Evolutionary conservation across 2,329 filamentous ascomycete genomes (phyloP), one percentile per base, ranked within the genome.

Genomic region (Acrocalymma vagum): DNA sequence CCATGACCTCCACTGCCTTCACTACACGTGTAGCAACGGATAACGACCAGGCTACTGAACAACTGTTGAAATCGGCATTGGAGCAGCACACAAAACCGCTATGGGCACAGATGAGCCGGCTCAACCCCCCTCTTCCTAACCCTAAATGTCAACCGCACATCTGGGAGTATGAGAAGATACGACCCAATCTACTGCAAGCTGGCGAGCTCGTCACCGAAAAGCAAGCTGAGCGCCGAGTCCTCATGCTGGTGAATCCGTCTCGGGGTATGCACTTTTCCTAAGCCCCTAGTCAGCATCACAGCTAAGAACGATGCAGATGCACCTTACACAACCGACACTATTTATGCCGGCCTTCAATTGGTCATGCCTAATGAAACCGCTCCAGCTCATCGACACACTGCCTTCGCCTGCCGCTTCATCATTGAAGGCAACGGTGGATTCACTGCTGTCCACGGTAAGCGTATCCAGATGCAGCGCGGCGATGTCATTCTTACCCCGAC

Each of bases 401-500:
- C 80, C 0, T 82, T 80, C 42, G 80, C 80, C 0, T 72, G 76
- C 53, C 74, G 80, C 5, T 83, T 82, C 62, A 80, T 83, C 45
- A 80, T 83, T 15, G 79, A 82, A 38, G 79, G 80, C 2, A 62
- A 72, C 9, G 75, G 74, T 3, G 79, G 80, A 1, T 84, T 82
- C 53, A 83, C 81, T 0, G 79, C 80, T 1, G 77, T 83, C 0
- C 77, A 81, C 33, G 79, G 81, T 5, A 64, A 71, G 27, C 74
- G 78, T 38, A 78, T 84, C 48, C 62, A 68, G 2, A 78, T 84
- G 58, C 55, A 70, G 14, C 69, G 74, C 2, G 79, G 80, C 7
- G 80, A 83, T 47, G 77, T 83, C 1, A 78, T 83, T 10, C 61
- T 83, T 1, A 84, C 81, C 0, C 81, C 80, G 0, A 76, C 72